These are phyloP conservation scores for Nyctanthes arbortristis DNA, from an alignment of 257 asterid species.

Conservation along the genomic window DNA sequence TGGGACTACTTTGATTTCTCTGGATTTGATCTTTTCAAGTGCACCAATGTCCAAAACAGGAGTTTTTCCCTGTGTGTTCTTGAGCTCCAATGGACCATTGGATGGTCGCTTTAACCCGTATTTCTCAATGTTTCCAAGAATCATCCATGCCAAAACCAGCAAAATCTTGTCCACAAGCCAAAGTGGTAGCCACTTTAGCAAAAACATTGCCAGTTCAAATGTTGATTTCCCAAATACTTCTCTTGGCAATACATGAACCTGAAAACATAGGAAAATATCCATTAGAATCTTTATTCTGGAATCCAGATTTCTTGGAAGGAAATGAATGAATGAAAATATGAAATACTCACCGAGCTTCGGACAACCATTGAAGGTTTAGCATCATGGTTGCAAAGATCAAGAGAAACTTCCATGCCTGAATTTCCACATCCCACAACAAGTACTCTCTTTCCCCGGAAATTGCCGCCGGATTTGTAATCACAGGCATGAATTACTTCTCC, in stretches of 20 bases:
- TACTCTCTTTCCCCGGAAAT: constrained; percentile 65
- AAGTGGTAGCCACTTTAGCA: constrained; percentile 80
- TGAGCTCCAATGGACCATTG: constrained; percentile 69
- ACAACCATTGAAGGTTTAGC: constrained; percentile 84
- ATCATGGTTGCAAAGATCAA: constrained; percentile 82
- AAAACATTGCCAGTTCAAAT: constrained; percentile 59
- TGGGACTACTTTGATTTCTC: constrained; percentile 55
- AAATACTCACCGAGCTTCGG: constrained; percentile 69
- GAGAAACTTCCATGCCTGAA: constrained; percentile 96
- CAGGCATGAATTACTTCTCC: constrained; percentile 80
- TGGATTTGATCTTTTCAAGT: constrained; percentile 56
- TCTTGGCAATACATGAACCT: constrained; percentile 89
- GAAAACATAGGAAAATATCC: constrained; percentile 18
- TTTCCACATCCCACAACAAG: constrained; percentile 88
- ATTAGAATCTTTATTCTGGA: constrained; percentile 18
- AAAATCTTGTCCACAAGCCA: constrained; percentile 81
- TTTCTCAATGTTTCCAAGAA: constrained; percentile 65
- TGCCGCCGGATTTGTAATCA: constrained; percentile 77
- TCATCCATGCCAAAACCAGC: constrained; percentile 64
- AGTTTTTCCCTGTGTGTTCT: constrained; percentile 68
- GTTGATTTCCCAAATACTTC: constrained; percentile 76
- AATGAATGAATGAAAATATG: neutral
- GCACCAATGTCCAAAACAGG: constrained; percentile 91
- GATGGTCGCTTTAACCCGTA: constrained; percentile 65
- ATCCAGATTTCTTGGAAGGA: neutral